Evolutionary conservation across 805 yeast genomes (phyloP).

Genomic region (Yamadazyma kitorensis): DNA sequence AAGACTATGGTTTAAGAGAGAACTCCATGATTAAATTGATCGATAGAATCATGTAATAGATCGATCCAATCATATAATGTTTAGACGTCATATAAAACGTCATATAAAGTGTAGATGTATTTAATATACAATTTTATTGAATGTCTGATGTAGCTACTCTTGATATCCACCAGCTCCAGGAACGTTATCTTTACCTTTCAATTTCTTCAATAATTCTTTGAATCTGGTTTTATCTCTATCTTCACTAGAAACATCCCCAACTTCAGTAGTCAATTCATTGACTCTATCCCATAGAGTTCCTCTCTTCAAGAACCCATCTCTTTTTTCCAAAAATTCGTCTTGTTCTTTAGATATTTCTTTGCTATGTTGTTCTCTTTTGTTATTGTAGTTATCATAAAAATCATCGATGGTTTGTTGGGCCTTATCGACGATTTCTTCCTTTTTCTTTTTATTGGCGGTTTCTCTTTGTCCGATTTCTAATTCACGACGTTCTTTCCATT

Average conservation of each 20-base stretch:
- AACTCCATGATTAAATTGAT: conserved; percentile 17
- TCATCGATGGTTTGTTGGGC: conserved; percentile 86
- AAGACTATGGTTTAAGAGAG: conserved; percentile 15
- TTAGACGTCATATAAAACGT: not conserved
- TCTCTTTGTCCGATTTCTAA: conserved; percentile 81
- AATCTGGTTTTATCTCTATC: conserved; percentile 69
- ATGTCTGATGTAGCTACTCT: not conserved
- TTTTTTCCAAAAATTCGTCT: conserved; percentile 64
- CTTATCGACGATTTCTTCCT: conserved; percentile 63
- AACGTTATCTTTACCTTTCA: conserved; percentile 67
- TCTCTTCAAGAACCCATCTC: conserved; percentile 59
- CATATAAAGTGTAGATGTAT: not conserved
- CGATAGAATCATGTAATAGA: conserved; percentile 20
- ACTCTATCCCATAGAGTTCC: conserved; percentile 62
- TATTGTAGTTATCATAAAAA: conserved; percentile 86
- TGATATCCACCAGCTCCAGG: conserved; percentile 75
- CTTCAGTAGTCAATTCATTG: conserved; percentile 46
- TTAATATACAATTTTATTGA: conserved; percentile 1
- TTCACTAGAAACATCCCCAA: conserved; percentile 43
- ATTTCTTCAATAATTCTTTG: conserved; percentile 58
- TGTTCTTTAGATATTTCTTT: conserved; percentile 66
- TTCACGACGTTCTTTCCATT: conserved; percentile 82
- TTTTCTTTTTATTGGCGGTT: conserved; percentile 59
- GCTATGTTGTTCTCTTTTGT: conserved; percentile 69
- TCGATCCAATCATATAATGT: not conserved